Evolutionary conservation across 768 basidiomycete species (phyloP).

Genomic region (Pisolithus microcarpus): DNA sequence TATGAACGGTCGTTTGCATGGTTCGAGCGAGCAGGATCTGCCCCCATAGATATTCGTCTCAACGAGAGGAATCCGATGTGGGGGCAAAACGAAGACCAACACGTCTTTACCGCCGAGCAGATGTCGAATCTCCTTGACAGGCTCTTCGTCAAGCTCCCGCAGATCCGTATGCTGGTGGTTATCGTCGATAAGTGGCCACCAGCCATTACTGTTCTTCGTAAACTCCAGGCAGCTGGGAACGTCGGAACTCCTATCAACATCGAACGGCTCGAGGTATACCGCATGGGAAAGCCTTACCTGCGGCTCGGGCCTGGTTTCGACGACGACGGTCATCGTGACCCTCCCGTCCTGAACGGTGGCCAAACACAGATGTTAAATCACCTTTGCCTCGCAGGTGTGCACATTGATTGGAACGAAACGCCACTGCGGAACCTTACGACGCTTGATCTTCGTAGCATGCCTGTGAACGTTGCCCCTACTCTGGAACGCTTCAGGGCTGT

Average conservation of each 20-base stretch:
- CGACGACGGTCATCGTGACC: constrained; percentile 25
- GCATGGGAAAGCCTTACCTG: constrained; percentile 40
- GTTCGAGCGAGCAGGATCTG: constrained; percentile 48
- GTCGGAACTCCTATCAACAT: constrained; percentile 35
- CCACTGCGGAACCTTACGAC: constrained; percentile 47
- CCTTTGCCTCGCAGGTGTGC: constrained; percentile 51
- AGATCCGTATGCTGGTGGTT: constrained; percentile 53
- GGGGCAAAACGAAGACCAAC: constrained; percentile 20
- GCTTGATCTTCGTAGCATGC: constrained; percentile 58
- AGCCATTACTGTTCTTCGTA: constrained; percentile 43
- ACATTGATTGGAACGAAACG: constrained; percentile 52
- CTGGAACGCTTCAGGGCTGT: constrained; percentile 47
- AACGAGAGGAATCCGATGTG: constrained; percentile 32
- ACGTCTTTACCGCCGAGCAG: constrained; percentile 32
- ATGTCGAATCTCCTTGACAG: constrained; percentile 45
- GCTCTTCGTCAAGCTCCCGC: constrained; percentile 46
- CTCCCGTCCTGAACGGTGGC: constrained; percentile 46
- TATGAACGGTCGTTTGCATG: constrained; percentile 49
- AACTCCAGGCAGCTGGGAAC: constrained; percentile 33
- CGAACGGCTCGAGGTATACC: constrained; percentile 62
- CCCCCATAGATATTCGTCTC: constrained; percentile 57
- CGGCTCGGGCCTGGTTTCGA: constrained; percentile 40
- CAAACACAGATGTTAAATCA: constrained; percentile 39
- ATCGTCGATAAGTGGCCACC: constrained; percentile 52
- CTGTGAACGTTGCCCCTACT: constrained; percentile 44